phyloP scores from a whole-genome alignment of 352 stramenopile genomes.

The Plasmopara halstedii region DNA sequence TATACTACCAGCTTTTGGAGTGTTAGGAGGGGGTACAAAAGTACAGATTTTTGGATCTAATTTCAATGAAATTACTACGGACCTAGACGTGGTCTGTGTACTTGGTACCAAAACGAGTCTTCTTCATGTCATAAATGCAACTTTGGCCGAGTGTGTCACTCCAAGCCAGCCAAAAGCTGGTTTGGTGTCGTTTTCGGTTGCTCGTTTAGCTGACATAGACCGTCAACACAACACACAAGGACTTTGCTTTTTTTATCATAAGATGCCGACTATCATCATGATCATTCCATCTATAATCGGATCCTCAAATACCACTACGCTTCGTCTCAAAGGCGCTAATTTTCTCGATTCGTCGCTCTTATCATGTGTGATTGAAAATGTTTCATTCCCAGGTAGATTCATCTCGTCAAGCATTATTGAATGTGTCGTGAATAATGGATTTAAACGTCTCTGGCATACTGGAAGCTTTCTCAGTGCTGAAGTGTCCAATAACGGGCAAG shows the following conservation, averaged over 20 bases:
- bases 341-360: constrained; percentile 41
- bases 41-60: constrained; percentile 25
- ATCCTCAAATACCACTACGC: constrained; percentile 1
- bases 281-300: constrained; percentile 14
- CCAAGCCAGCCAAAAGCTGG: constrained; percentile 8
- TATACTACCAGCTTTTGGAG: constrained; percentile 35
- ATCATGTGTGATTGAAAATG: constrained; percentile 23
- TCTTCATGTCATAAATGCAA: constrained; percentile 15
- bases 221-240: background rate
- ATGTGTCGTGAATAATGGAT: constrained; percentile 14
- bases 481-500: constrained; percentile 88
- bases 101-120: constrained; percentile 19
- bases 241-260: constrained; percentile 16
- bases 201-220: constrained; percentile 4
- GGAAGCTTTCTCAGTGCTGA: constrained; percentile 50
- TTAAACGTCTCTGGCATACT: constrained; percentile 1
- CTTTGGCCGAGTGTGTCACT: constrained; percentile 16
- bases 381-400: constrained; percentile 17
- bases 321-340: constrained; percentile 17
- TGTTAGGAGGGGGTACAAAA: constrained; percentile 31
- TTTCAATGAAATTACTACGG: constrained; percentile 9
- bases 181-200: constrained; percentile 14
- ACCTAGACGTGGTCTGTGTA: constrained; percentile 22
- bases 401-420: constrained; percentile 21
- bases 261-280: constrained; percentile 7